phyloP scores from a whole-genome alignment of 1,284 basidiomycete species.

The Cryptococcus hybrid region DNA sequence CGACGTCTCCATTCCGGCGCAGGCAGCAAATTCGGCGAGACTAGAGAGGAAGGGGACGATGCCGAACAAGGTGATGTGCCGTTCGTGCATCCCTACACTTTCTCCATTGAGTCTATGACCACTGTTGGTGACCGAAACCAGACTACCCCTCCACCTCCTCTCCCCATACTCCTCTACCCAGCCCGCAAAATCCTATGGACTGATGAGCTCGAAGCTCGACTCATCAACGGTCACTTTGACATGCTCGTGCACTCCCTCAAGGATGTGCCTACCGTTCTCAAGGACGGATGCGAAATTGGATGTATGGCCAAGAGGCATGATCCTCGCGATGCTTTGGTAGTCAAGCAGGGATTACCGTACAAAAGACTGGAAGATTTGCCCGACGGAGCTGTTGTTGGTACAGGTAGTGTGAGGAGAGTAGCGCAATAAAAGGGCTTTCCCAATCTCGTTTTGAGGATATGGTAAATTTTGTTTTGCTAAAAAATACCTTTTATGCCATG shows the following conservation, averaged over 20 bases:
- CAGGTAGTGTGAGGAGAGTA: slow-evolving; percentile 87
- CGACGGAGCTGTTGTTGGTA: slow-evolving; percentile 85
- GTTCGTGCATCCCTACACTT: slow-evolving; percentile 45
- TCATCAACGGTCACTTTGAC: slow-evolving; percentile 72
- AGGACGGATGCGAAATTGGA: slow-evolving; percentile 78
- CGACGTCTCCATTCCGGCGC: slow-evolving; percentile 52
- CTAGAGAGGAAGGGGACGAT: not conserved
- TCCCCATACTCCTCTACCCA: slow-evolving; percentile 34
- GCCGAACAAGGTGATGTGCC: slow-evolving; percentile 1
- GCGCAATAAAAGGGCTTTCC: slow-evolving; percentile 82
- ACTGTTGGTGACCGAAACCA: slow-evolving; percentile 93
- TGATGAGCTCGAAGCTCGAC: slow-evolving; percentile 84
- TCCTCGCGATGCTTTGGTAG: slow-evolving; percentile 84
- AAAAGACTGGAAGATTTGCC: slow-evolving; percentile 80
- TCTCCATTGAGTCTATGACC: slow-evolving; percentile 79
- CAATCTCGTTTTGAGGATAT: slow-evolving; percentile 77
- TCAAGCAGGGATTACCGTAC: slow-evolving; percentile 73
- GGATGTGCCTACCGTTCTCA: slow-evolving; percentile 87
- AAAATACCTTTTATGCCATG: too few species aligned
- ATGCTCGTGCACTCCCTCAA: slow-evolving; percentile 89
- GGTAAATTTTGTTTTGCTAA: slow-evolving; percentile 56
- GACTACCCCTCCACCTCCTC: slow-evolving; percentile 57
- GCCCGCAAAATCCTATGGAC: slow-evolving; percentile 89
- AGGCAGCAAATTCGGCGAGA: not conserved
- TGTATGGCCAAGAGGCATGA: slow-evolving; percentile 86